Evolutionary conservation across 2,329 filamentous ascomycete genomes (phyloP).

Genomic region (Sporothrix inflata): DNA sequence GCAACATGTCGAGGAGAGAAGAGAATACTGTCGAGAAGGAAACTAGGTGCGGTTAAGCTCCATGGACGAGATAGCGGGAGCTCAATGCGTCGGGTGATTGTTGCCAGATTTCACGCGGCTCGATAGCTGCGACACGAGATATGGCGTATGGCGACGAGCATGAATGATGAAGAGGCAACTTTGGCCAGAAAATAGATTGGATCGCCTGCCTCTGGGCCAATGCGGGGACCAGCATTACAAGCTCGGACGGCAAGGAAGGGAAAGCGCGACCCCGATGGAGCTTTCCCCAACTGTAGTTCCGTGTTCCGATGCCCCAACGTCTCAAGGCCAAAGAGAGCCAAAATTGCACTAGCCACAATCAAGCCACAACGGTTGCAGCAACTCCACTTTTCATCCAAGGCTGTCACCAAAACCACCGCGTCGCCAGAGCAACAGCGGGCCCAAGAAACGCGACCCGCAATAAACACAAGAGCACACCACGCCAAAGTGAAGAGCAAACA

Average conservation of each 20-base stretch:
- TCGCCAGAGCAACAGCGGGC: slow-evolving; percentile 32
- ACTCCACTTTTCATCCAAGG: neutral
- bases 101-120: slow-evolving; percentile 18
- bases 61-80: neutral
- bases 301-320: neutral
- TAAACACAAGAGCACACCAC: slow-evolving; percentile 30
- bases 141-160: neutral
- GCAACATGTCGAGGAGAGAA: neutral
- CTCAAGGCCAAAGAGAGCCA: neutral
- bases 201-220: slow-evolving; percentile 15
- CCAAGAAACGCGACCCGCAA: slow-evolving; percentile 27
- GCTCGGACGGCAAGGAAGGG: neutral
- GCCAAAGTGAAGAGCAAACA: neutral
- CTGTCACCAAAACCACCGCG: slow-evolving; percentile 24
- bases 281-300: slow-evolving; percentile 19
- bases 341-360: slow-evolving; percentile 19
- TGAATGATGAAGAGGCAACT: neutral
- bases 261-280: slow-evolving; percentile 18
- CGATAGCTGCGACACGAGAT: neutral
- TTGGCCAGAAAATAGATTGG: slow-evolving; percentile 28
- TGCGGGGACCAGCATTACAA: slow-evolving; percentile 26
- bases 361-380: neutral
- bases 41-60: neutral
- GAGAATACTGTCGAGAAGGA: neutral
- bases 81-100: slow-evolving; percentile 6